Percentiles rank a stretch among this genome's conserved stretches.
Evolutionary conservation across 73 alveolate genomes (phyloP).

Genomic region (Tetrahymena thermophila): DNA sequence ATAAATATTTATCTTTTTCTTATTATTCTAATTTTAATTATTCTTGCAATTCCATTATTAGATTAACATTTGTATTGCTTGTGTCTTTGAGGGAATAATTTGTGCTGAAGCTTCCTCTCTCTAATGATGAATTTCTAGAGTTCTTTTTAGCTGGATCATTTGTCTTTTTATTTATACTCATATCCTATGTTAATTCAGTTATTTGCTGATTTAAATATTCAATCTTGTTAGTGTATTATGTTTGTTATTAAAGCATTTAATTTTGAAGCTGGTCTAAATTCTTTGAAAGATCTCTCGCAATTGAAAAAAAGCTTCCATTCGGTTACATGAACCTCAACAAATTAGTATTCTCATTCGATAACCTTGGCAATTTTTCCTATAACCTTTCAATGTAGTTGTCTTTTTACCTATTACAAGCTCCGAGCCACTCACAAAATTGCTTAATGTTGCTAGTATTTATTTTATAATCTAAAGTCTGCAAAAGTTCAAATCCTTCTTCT

Average conservation of each 20-base stretch:
- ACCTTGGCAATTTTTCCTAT: neutral
- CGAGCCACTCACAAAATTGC: neutral
- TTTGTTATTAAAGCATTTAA: neutral
- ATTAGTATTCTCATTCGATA: neutral
- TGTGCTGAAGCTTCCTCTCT: neutral
- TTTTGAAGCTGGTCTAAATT: neutral
- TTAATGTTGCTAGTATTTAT: neutral
- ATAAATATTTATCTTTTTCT: neutral
- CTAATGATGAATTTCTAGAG: neutral
- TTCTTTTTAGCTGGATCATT: neutral
- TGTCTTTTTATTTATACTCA: neutral
- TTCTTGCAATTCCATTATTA: neutral
- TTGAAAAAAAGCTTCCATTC: neutral
- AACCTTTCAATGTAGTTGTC: neutral
- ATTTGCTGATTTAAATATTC: neutral
- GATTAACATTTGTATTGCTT: neutral
- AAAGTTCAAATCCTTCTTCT: neutral
- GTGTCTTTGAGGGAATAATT: neutral
- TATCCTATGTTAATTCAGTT: neutral
- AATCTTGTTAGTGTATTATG: neutral
- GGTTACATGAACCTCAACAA: neutral
- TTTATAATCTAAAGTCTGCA: neutral
- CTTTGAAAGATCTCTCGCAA: neutral
- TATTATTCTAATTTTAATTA: neutral
- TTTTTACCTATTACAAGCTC: neutral